Evolutionary conservation across 228 moss, liverwort and hornwort species (phyloP).

Genomic region (Sphagnum fallax): DNA sequence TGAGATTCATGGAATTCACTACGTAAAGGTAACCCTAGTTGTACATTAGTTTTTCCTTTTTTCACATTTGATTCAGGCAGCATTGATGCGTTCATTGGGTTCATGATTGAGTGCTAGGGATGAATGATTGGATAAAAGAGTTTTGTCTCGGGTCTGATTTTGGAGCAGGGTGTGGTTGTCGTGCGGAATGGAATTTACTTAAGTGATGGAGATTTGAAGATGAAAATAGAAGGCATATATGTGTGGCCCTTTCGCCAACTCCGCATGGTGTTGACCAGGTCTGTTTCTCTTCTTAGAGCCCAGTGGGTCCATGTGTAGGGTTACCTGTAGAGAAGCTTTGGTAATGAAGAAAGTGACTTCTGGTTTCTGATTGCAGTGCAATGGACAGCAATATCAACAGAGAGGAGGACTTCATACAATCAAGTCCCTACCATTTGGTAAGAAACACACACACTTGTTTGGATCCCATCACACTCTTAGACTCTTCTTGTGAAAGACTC

Average conservation of each 20-base stretch:
- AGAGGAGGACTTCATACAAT: slow-evolving; percentile 69
- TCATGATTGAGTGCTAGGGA: too few species aligned
- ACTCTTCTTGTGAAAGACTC: too few species aligned
- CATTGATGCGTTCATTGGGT: too few species aligned
- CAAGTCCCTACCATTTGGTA: slow-evolving; percentile 83
- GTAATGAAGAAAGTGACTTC: neutral
- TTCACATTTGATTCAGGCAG: too few species aligned
- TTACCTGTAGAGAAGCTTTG: neutral
- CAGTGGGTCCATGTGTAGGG: too few species aligned
- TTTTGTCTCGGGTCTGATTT: neutral
- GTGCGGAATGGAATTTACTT: slow-evolving; percentile 77
- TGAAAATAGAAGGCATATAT: slow-evolving; percentile 97
- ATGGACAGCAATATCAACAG: slow-evolving; percentile 67
- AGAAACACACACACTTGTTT: slow-evolving; percentile 1
- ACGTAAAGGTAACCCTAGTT: slow-evolving; percentile 49
- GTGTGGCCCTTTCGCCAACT: slow-evolving; percentile 97
- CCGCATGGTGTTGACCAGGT: slow-evolving; percentile 90
- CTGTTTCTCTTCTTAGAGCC: neutral
- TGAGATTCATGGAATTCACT: slow-evolving; percentile 82
- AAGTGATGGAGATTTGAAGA: slow-evolving; percentile 78
- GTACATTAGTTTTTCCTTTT: too few species aligned
- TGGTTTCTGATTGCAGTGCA: slow-evolving; percentile 34
- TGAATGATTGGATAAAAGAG: too few species aligned
- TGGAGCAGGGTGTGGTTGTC: slow-evolving; percentile 75
- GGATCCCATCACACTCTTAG: too few species aligned